Base-by-base conservation (phyloP, 495 filamentous ascomycete genomes). In the Lasiosphaeria ovina region DNA sequence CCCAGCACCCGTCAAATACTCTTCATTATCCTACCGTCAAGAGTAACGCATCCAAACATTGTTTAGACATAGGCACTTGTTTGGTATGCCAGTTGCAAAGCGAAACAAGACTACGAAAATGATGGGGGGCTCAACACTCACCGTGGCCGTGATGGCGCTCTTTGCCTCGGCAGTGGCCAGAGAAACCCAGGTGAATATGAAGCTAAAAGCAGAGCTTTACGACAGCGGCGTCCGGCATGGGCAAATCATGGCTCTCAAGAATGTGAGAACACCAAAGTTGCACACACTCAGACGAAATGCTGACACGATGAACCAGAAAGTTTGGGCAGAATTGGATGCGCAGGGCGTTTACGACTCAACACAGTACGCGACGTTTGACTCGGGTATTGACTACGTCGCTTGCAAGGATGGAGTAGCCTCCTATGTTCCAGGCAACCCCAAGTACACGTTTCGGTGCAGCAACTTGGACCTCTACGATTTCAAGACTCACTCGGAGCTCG, bases 381-480 rank as follows among this genome's bases (percentile, higher is more conserved):
- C 35, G 17, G 57, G 61, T 16, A 62, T 56, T 35, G 63, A 71
- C 59, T 65, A 40, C 6, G 63, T 75, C n/a, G 59, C 72, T 34
- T 85, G 82, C 67, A 65, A 59, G 8, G 71, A 85, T 60, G 82
- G 82, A 3, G 58, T 76, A 12, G 81, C 79, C 0, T 68, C 62
- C 10, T 73, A 76, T 49, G 65, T 73, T 32, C 60, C 65, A n/a
- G 74, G 74, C 36, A 72, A 82, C 71, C 65, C 75, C 33, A 71
- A 71, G 50, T 74, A 80, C 66, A 75, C 72, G 6, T 85, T 83
- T 73, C 68, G 72, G 48, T 85, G 83, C 71, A 79, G 69, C 51
- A 79, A 80, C 65, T 67, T 85, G 31, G 81, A 85, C 62, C 67
- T 84, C 34, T 78, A 77, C 61, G 75, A 80, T 64, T 83, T 84